A percentile compares a stretch with the other conserved stretches of the same genome.
phyloP scores from a whole-genome alignment of 139 green algal genomes.

The Tetraselmis striata region DNA sequence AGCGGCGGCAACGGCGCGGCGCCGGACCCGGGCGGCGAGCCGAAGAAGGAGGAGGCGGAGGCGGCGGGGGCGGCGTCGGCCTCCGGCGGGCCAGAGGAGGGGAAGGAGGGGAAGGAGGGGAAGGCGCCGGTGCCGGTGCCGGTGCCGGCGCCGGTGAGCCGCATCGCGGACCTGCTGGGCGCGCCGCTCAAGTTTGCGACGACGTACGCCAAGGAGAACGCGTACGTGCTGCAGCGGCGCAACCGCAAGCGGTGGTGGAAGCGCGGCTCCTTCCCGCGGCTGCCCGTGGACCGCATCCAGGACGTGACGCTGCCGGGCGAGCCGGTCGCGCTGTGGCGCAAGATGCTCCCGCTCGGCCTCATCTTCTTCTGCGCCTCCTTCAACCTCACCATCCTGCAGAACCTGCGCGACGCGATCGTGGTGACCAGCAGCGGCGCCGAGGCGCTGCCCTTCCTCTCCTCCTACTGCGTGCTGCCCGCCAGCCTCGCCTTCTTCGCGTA shows the following conservation, averaged over 20 bases:
- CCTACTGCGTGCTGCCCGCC: constrained; percentile 65
- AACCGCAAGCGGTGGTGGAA: constrained; percentile 44
- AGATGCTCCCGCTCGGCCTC: constrained; percentile 58
- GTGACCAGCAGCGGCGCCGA: constrained; percentile 71
- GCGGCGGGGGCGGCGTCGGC: too few relatives aligned
- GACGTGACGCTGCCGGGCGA: constrained; percentile 27
- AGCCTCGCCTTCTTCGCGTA: constrained; percentile 68
- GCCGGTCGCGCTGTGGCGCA: constrained; percentile 50
- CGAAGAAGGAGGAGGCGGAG: neutral
- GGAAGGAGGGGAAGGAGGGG: neutral
- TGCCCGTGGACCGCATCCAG: constrained; percentile 10
- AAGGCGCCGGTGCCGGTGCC: neutral
- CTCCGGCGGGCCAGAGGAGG: neutral
- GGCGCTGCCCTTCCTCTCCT: constrained; percentile 72
- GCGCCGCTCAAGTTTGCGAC: constrained; percentile 39
- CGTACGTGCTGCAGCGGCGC: constrained; percentile 42
- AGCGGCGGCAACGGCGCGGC: neutral
- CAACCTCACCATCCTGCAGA: constrained; percentile 72
- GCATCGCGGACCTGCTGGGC: constrained; percentile 24
- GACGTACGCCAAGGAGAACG: constrained; percentile 28
- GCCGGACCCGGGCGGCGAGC: neutral
- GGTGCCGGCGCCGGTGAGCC: too few relatives aligned
- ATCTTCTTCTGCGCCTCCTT: constrained; percentile 76
- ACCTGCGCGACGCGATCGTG: constrained; percentile 74
- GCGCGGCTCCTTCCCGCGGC: constrained; percentile 20